Evolutionary conservation across 2,329 filamentous ascomycete species (phyloP).

Genomic region (Verticillium zaregamsianum): DNA sequence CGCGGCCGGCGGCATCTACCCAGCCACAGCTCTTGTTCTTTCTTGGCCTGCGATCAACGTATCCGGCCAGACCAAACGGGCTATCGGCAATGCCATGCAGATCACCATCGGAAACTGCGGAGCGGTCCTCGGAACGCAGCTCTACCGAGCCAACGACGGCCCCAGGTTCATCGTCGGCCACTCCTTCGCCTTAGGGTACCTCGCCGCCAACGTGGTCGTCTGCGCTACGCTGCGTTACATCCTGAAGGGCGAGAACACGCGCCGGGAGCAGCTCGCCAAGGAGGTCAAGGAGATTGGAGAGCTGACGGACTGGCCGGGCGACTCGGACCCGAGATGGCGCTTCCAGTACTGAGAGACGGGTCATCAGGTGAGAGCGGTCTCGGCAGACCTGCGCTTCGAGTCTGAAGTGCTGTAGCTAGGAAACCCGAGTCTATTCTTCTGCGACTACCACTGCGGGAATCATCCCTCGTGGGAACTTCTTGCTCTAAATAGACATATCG

Average conservation of each 20-base stretch:
- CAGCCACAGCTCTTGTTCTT: constrained; percentile 57
- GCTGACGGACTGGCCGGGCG: constrained; percentile 53
- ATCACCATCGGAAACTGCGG: constrained; percentile 69
- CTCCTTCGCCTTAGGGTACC: constrained; percentile 60
- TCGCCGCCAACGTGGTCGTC: constrained; percentile 53
- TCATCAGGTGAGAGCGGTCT: no score
- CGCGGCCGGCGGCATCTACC: constrained; percentile 64
- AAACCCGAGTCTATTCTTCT: no score
- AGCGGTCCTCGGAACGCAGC: constrained; percentile 64
- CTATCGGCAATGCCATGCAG: constrained; percentile 65
- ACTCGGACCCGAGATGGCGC: constrained; percentile 62
- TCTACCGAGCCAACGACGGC: constrained; percentile 57
- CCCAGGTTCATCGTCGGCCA: constrained; percentile 65
- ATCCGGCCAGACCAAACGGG: constrained; percentile 65
- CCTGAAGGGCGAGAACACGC: constrained; percentile 54
- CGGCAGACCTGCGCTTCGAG: no score
- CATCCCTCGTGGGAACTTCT: no score
- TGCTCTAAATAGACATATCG: no score
- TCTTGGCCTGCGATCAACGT: constrained; percentile 72
- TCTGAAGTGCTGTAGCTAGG: no score
- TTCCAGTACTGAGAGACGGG: constrained; percentile 46
- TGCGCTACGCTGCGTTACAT: constrained; percentile 47
- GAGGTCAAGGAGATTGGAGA: constrained; percentile 46
- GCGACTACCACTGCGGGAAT: no score
- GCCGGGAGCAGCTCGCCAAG: constrained; percentile 37